phyloP scores from a whole-genome alignment of 306 rosid species.

The Morella rubra region DNA sequence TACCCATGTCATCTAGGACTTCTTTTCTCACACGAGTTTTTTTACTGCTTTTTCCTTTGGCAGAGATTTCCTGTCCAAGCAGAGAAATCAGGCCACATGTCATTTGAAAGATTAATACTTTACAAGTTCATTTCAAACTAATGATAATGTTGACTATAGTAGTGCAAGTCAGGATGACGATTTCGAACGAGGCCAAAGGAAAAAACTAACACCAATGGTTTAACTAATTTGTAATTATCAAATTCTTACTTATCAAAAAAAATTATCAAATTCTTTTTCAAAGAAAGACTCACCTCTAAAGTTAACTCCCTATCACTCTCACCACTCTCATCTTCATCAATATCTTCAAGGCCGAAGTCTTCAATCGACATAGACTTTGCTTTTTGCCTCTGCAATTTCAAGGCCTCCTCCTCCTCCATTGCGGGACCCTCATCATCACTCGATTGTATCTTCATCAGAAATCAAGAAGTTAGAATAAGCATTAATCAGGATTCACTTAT shows the following conservation, averaged over 20 bases:
- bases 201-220: neutral
- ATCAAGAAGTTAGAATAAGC: neutral
- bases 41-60: conserved; percentile 35
- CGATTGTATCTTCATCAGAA: conserved; percentile 4
- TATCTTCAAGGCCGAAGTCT: neutral
- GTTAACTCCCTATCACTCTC: conserved; percentile 1
- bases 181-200: neutral
- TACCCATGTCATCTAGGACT: conserved; percentile 34
- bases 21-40: conserved; percentile 25
- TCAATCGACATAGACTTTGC: neutral
- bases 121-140: neutral
- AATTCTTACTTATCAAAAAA: neutral
- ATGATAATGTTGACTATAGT: neutral
- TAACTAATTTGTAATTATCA: neutral
- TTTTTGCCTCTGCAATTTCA: conserved; percentile 38
- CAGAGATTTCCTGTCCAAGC: conserved; percentile 58
- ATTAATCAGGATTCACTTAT: neutral
- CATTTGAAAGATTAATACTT: conserved; percentile 19
- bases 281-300: conserved; percentile 16
- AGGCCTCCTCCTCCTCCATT: conserved; percentile 75
- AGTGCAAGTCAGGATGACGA: neutral
- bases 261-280: too few species aligned
- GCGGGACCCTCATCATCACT: conserved; percentile 77
- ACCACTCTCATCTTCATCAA: neutral
- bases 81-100: neutral